These are phyloP conservation scores for Cladosporium velox DNA, from an alignment of 2,329 filamentous ascomycete species.

Conservation along the genomic window DNA sequence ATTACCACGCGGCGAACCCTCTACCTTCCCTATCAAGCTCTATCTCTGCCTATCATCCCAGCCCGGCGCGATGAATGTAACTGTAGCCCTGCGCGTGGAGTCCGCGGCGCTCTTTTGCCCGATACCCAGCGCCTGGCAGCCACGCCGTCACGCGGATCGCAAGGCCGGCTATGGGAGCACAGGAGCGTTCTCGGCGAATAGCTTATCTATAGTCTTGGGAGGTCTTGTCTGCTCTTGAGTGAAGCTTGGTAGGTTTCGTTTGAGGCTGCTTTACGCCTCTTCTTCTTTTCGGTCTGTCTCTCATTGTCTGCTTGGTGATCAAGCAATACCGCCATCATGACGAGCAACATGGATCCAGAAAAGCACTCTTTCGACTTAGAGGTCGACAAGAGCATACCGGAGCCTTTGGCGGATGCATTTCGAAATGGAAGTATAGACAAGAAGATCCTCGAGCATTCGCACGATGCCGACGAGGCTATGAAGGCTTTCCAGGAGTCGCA, in stretches of 20 bases:
- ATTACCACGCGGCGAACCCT: slow-evolving; percentile 10
- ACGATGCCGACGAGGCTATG: slow-evolving; percentile 63
- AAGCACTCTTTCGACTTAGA: slow-evolving; percentile 27
- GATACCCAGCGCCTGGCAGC: neutral
- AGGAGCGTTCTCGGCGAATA: slow-evolving; percentile 11
- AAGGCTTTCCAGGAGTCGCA: slow-evolving; percentile 55
- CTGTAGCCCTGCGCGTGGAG: neutral
- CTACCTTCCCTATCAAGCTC: slow-evolving; percentile 18
- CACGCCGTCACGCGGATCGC: slow-evolving; percentile 19
- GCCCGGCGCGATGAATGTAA: neutral
- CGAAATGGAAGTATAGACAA: slow-evolving; percentile 33
- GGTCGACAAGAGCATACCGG: slow-evolving; percentile 31
- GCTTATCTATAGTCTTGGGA: slow-evolving; percentile 19
- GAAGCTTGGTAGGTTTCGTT: slow-evolving; percentile 3
- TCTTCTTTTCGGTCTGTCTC: neutral
- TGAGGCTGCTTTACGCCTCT: neutral
- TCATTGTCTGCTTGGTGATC: neutral
- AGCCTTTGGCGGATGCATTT: slow-evolving; percentile 31
- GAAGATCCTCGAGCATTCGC: slow-evolving; percentile 53
- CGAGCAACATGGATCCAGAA: slow-evolving; percentile 11
- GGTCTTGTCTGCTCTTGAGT: slow-evolving; percentile 16
- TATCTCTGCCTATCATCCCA: slow-evolving; percentile 17
- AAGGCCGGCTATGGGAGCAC: no score
- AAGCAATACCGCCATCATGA: neutral
- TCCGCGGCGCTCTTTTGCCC: slow-evolving; percentile 15